Conservation (phyloP, 805 yeast genomes). For the Jamesozyma lodderae region DNA sequence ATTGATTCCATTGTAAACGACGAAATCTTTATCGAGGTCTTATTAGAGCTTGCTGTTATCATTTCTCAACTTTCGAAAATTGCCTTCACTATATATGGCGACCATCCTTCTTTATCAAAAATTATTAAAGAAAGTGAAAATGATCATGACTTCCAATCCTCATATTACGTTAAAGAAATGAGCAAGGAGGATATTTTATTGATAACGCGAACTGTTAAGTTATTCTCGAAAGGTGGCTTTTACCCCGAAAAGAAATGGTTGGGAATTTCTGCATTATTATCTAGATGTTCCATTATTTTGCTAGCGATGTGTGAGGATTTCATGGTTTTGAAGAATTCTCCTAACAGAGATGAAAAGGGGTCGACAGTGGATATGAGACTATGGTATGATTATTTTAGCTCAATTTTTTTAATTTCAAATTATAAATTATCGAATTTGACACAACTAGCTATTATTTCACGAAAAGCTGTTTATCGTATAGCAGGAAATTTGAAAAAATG, state of each 20-base stretch:
- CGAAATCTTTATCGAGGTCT: slow-evolving; percentile 58
- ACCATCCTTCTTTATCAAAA: slow-evolving; percentile 35
- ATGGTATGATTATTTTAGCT: slow-evolving; percentile 61
- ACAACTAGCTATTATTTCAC: slow-evolving; percentile 62
- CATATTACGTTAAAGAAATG: slow-evolving; percentile 35
- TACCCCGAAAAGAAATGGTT: slow-evolving; percentile 70
- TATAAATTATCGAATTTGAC: slow-evolving; percentile 63
- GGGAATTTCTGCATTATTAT: slow-evolving; percentile 49
- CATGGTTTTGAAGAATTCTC: slow-evolving; percentile 43
- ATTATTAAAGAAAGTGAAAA: slow-evolving; percentile 32
- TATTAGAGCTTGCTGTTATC: slow-evolving; percentile 61
- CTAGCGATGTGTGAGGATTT: slow-evolving; percentile 46
- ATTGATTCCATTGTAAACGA: slow-evolving; percentile 69
- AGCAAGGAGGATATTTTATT: slow-evolving; percentile 34
- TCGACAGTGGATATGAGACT: slow-evolving; percentile 31
- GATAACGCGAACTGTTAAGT: slow-evolving; percentile 41
- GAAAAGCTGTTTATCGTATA: slow-evolving; percentile 56
- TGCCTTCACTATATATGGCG: slow-evolving; percentile 35
- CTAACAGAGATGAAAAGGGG: slow-evolving; percentile 28
- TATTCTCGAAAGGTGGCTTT: slow-evolving; percentile 44
- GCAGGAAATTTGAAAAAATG: slow-evolving; percentile 55
- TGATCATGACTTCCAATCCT: slow-evolving; percentile 36
- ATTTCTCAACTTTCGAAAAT: slow-evolving; percentile 47
- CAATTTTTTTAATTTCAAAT: slow-evolving; percentile 49
- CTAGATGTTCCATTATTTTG: slow-evolving; percentile 46